These are phyloP conservation scores for Ceratobasidium sp. DNA, from an alignment of 1,284 basidiomycete species.

Conservation along the genomic window DNA sequence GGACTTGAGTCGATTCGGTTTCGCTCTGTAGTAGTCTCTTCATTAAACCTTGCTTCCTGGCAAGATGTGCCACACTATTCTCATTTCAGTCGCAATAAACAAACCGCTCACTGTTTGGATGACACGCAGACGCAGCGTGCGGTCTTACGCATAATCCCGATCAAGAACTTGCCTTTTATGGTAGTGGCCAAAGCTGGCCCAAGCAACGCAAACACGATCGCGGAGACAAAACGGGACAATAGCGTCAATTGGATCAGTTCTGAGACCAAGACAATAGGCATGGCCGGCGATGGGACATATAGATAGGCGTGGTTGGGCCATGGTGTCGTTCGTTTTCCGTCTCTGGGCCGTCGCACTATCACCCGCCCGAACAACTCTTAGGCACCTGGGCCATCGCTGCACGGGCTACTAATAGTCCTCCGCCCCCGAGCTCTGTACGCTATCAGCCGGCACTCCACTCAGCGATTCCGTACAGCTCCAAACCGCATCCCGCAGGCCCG, in stretches of 20 bases:
- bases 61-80: not conserved
- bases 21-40: too few relatives aligned
- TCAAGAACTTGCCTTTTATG: conserved; percentile 22
- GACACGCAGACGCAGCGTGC: not conserved
- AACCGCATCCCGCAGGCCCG: conserved; percentile 39
- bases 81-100: not conserved
- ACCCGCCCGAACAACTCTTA: not conserved
- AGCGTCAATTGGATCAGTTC: not conserved
- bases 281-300: conserved; percentile 15
- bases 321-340: not conserved
- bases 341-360: conserved; percentile 20
- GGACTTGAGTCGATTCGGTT: too few relatives aligned
- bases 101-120: conserved; percentile 10
- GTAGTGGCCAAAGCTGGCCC: conserved; percentile 1
- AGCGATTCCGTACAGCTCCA: conserved; percentile 26
- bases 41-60: not conserved
- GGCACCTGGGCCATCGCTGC: conserved; percentile 11
- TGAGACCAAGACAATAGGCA: conserved; percentile 16
- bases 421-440: conserved; percentile 7
- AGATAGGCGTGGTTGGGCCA: conserved; percentile 13
- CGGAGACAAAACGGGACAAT: conserved; percentile 13
- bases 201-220: conserved; percentile 17
- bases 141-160: conserved; percentile 15
- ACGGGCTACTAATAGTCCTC: conserved; percentile 33
- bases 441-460: not conserved